Evolutionary conservation across 2,329 filamentous ascomycete species (phyloP).

Genomic region (Colletotrichum sojae): DNA sequence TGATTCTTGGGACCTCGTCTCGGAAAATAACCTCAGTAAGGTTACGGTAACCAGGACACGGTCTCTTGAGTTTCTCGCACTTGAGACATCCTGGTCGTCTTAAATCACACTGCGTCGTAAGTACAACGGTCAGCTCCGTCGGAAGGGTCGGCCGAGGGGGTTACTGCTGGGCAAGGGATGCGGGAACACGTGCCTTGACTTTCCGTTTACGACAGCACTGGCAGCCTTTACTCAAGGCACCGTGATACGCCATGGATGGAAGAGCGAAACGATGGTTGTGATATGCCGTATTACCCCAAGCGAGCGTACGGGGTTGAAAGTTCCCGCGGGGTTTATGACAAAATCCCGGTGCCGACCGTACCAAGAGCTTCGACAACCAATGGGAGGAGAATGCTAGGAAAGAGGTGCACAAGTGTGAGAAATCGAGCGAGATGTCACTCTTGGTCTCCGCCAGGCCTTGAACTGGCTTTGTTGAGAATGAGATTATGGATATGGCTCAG

Average conservation of each 20-base stretch:
- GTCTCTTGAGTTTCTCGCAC: constrained; percentile 44
- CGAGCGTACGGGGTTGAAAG: too few species aligned
- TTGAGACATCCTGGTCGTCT: constrained; percentile 44
- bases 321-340: background rate
- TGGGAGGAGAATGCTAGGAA: background rate
- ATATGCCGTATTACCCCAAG: background rate
- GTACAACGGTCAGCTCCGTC: background rate
- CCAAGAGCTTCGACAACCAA: too few species aligned
- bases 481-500: background rate
- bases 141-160: too few species aligned
- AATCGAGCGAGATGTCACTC: too few species aligned
- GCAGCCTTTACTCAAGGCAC: constrained; percentile 45
- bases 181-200: constrained; percentile 43
- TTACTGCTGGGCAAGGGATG: too few species aligned
- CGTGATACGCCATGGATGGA: constrained; percentile 44
- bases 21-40: constrained; percentile 45
- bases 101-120: constrained; percentile 44
- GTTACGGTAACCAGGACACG: constrained; percentile 47
- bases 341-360: background rate
- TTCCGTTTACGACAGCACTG: constrained; percentile 47
- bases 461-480: background rate
- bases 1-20: constrained; percentile 44
- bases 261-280: background rate
- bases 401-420: too few species aligned
- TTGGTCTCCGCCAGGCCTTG: too few species aligned